These are phyloP conservation scores for Plasmodium coatneyi DNA, from an alignment of 169 alveolate species.

Conservation along the genomic window DNA sequence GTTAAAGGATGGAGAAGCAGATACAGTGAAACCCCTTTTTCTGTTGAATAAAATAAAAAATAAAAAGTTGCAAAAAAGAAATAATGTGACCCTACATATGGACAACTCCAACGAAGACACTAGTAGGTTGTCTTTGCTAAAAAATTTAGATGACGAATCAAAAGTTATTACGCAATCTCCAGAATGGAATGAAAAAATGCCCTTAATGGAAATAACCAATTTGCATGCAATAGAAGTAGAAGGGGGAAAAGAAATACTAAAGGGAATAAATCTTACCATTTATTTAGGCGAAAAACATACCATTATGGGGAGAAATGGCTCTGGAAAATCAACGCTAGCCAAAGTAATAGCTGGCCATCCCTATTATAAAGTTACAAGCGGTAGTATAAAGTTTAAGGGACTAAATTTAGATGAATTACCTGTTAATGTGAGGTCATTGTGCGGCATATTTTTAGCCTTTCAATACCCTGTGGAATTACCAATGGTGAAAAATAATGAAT, in stretches of 20 bases:
- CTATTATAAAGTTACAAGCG: conserved; percentile 75
- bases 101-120: conserved; percentile 40
- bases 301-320: conserved; percentile 83
- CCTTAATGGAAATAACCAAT: conserved; percentile 75
- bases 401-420: conserved; percentile 75
- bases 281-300: conserved; percentile 78
- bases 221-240: conserved; percentile 77
- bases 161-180: conserved; percentile 33
- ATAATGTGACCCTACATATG: background rate
- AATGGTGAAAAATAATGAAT: conserved; percentile 77
- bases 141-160: conserved; percentile 66
- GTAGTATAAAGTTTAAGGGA: conserved; percentile 76
- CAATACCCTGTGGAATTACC: conserved; percentile 83
- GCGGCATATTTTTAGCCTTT: conserved; percentile 81
- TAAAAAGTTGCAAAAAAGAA: conserved; percentile 8
- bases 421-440: conserved; percentile 77
- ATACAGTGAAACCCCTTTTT: background rate
- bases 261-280: conserved; percentile 75
- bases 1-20: background rate
- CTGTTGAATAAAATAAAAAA: conserved; percentile 4
- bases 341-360: conserved; percentile 83
- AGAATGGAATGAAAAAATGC: conserved; percentile 71
- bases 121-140: conserved; percentile 35
- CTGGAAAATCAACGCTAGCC: conserved; percentile 81
- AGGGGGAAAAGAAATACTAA: conserved; percentile 77